phyloP scores from a whole-genome alignment of 495 filamentous ascomycete species.

The Xylaria intraflava region DNA sequence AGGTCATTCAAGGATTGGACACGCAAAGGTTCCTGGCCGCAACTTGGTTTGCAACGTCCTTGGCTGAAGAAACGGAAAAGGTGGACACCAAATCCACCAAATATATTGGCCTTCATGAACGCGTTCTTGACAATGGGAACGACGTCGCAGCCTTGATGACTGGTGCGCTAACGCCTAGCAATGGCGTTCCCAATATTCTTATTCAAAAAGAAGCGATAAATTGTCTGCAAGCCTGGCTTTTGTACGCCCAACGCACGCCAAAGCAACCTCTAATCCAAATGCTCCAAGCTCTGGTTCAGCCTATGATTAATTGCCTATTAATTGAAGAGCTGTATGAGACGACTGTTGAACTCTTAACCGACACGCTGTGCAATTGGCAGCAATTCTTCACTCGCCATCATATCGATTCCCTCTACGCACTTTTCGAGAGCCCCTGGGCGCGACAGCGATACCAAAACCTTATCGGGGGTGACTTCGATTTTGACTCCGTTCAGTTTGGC shows the following conservation, averaged over 20 bases:
- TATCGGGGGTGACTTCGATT: conserved; percentile 53
- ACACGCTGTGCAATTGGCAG: conserved; percentile 57
- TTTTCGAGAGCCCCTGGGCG: conserved; percentile 53
- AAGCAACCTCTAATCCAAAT: conserved; percentile 46
- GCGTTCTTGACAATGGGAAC: conserved; percentile 43
- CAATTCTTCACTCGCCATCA: conserved; percentile 53
- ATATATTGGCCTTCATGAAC: conserved; percentile 44
- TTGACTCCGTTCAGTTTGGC: conserved; percentile 61
- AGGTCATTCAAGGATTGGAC: conserved; percentile 50
- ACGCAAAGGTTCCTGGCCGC: conserved; percentile 50
- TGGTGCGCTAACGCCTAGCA: conserved; percentile 32
- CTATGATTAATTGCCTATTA: conserved; percentile 51
- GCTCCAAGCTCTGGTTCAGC: conserved; percentile 49
- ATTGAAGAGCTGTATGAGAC: conserved; percentile 48
- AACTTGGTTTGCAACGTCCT: conserved; percentile 63
- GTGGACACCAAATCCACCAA: conserved; percentile 52
- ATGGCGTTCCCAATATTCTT: conserved; percentile 16
- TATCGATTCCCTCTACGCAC: conserved; percentile 45
- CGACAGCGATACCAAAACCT: conserved; percentile 46
- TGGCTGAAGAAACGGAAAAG: conserved; percentile 72
- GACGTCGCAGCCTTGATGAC: conserved; percentile 46
- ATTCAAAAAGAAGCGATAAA: conserved; percentile 47
- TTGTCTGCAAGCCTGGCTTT: conserved; percentile 64
- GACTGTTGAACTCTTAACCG: conserved; percentile 57
- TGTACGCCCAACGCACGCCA: conserved; percentile 58